Base-by-base conservation (phyloP, 1,139 yeast species). In the Kurtzmaniella quercitrusa region DNA sequence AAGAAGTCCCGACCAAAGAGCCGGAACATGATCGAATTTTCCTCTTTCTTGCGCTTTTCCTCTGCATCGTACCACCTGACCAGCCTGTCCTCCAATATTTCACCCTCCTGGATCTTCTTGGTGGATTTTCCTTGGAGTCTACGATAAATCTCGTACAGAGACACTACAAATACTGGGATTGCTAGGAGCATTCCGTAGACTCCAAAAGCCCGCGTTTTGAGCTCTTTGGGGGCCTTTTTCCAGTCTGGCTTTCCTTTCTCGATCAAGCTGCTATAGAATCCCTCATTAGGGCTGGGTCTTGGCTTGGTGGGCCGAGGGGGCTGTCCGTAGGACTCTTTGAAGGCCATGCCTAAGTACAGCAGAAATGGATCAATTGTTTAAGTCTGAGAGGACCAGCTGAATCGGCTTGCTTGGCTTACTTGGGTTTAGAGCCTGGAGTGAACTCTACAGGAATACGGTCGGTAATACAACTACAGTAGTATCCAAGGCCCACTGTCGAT, bases 191-290 rank as follows among this genome's bases (percentile, higher is more conserved):
- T 62, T 56, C 69, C 53, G 49, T 62, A 70, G 12, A 73, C 60
- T 7, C 76, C 77, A 40, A 62, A 60, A 51, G 71, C 72, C 38
- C 75, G 49, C 15, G 57, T 60, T 48, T 63, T 70, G 19, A 72
- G 58, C 37, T 63, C 75, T 42, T 55, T 51, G 2, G 77, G 77
- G 0, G 77, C 77, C 50, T 65, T 68, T 41, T 69, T 68, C 77
- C 77, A 73, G 53, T 73, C 65, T 9, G 75, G 72, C 44, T 58
- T 54, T 6, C 77, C 78, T 0, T 76, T 70, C 41, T 65, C 66
- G 7, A 60, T 62, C 41, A 69, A 53, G 42, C 65, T 70, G 44
- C 62, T 57, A 15, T 67, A 57, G 46, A 69, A 69, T 39, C 65
- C 70, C 7, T 34, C 23, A 1, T 69, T 59, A 31, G 62, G 56